Percentiles rank a stretch among this genome's conserved stretches.
phyloP scores from a whole-genome alignment of 768 basidiomycete genomes.

The Phallus indusiatus region DNA sequence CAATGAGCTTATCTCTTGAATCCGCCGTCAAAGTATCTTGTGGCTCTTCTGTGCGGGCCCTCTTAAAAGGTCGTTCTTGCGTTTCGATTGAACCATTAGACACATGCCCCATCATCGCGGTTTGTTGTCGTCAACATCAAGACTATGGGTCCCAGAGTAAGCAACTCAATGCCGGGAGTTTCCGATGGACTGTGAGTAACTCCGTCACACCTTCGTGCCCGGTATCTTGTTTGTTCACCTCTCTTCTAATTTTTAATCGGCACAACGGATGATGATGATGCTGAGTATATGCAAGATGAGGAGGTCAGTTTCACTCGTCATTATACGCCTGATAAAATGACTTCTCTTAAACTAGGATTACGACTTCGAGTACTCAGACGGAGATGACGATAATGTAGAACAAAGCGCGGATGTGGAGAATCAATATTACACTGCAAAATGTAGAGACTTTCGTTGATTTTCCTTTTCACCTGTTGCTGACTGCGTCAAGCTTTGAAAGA shows the following conservation, averaged over 20 bases:
- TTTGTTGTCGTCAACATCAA: neutral
- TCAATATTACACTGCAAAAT: slow-evolving; percentile 96
- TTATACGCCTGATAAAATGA: neutral
- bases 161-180: neutral
- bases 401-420: slow-evolving; percentile 91
- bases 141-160: neutral
- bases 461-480: neutral
- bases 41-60: neutral
- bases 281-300: slow-evolving; percentile 89
- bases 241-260: neutral
- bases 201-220: too few species aligned
- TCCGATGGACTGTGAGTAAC: too few species aligned
- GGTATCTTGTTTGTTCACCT: neutral
- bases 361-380: slow-evolving; percentile 94
- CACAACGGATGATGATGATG: slow-evolving; percentile 84
- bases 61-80: neutral
- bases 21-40: neutral
- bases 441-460: slow-evolving; percentile 34
- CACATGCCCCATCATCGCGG: neutral
- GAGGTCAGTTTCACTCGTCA: slow-evolving; percentile 40
- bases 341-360: slow-evolving; percentile 60
- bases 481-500: slow-evolving; percentile 70
- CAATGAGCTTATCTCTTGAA: neutral
- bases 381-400: slow-evolving; percentile 57
- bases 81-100: neutral